Evolutionary conservation across 108 stramenopile genomes (phyloP).

Genomic region (Epithemia pelagica): DNA sequence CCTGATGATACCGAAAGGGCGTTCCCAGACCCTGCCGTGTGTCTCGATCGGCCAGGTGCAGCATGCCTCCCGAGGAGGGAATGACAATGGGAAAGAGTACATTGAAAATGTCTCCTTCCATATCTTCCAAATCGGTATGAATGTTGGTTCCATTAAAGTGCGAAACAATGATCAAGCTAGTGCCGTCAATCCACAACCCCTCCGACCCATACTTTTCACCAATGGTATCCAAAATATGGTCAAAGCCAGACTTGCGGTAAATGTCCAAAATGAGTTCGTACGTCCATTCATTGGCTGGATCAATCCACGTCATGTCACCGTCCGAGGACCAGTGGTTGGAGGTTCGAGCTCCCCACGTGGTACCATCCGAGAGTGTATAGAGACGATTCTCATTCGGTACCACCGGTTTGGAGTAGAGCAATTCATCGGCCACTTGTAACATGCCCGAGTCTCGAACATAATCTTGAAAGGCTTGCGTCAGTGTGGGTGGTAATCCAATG

Average conservation of each 20-base stretch:
- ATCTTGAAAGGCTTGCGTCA: conserved; percentile 11
- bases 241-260: conserved; percentile 41
- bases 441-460: conserved; percentile 19
- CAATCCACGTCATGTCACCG: conserved; percentile 56
- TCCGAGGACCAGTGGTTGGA: conserved; percentile 28
- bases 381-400: conserved; percentile 15
- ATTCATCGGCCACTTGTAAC: conserved; percentile 11
- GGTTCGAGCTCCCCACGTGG: conserved; percentile 25
- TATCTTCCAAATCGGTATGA: conserved; percentile 30
- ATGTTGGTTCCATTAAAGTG: conserved; percentile 18
- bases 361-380: conserved; percentile 34
- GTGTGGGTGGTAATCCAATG: conserved; percentile 17
- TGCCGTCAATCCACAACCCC: conserved; percentile 26
- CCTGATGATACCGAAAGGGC: conserved; percentile 15
- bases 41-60: conserved; percentile 21
- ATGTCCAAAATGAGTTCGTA: conserved; percentile 45
- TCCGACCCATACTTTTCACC: conserved; percentile 25
- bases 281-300: conserved; percentile 48
- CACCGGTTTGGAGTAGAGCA: conserved; percentile 15
- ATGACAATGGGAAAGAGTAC: conserved; percentile 26
- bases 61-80: conserved; percentile 10
- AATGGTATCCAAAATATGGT: conserved; percentile 36
- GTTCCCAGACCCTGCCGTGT: conserved; percentile 2
- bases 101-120: conserved; percentile 29
- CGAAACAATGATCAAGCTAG: conserved; percentile 20